Conservation (phyloP, 31 red algal genomes). For the Odonthalia washingtoniensis region DNA sequence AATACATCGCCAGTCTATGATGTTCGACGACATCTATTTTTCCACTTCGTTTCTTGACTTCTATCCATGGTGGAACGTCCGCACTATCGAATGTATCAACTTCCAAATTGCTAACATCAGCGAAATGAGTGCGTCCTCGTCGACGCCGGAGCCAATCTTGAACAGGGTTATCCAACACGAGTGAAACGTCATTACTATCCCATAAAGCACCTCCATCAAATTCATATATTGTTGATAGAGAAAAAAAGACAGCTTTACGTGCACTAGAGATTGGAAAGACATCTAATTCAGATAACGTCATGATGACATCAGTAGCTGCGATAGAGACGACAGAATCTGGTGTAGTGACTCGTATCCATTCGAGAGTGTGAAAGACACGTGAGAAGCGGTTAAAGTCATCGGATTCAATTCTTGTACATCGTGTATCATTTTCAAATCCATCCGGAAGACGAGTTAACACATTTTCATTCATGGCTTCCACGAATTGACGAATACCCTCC, state of each 20-base stretch:
- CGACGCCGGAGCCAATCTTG: conserved; percentile 36
- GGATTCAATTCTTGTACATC: neutral
- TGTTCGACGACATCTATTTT: conserved; percentile 23
- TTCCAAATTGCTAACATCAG: conserved; percentile 21
- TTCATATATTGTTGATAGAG: conserved; percentile 67
- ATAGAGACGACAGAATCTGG: conserved; percentile 52
- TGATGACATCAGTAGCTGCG: conserved; percentile 39
- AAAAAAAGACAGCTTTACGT: conserved; percentile 38
- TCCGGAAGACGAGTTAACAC: neutral
- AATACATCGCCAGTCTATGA: conserved; percentile 48
- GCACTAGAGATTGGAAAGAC: conserved; percentile 3
- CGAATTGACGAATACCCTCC: conserved; percentile 24
- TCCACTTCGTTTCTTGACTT: conserved; percentile 1
- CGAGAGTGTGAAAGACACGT: neutral
- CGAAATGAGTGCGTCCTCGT: conserved; percentile 13
- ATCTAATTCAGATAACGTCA: conserved; percentile 53
- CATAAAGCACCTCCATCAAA: conserved; percentile 47
- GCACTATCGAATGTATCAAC: neutral
- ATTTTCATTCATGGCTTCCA: neutral
- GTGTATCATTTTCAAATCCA: neutral
- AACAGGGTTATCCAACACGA: conserved; percentile 26
- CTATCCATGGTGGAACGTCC: conserved; percentile 15
- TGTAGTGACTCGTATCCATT: conserved; percentile 15
- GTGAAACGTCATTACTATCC: conserved; percentile 24
- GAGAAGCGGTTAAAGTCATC: neutral